Percentiles rank a stretch among this genome's conserved stretches.
Evolutionary conservation across 108 stramenopile species (phyloP).

Genomic region (Cyclotella baltica): DNA sequence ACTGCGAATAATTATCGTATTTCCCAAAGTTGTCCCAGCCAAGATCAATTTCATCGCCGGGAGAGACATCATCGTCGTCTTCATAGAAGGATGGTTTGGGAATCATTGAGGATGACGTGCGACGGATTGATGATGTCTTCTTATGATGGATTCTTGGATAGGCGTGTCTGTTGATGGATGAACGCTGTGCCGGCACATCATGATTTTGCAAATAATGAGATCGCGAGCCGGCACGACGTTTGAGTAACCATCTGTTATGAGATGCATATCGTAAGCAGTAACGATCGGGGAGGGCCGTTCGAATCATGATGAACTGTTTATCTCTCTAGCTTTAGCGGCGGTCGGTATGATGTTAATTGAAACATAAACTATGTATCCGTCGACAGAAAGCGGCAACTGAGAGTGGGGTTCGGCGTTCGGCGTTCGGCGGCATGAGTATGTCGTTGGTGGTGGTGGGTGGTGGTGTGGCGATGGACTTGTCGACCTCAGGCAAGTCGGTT

Average conservation of each 20-base stretch:
- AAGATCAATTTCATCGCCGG: background rate
- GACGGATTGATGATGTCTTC: background rate
- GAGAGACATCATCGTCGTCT: slow-evolving; percentile 28
- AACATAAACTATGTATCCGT: too few relatives aligned
- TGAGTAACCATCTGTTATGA: background rate
- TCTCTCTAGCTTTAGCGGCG: background rate
- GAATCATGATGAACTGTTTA: background rate
- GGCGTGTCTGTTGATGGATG: background rate
- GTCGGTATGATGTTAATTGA: background rate
- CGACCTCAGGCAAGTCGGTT: too few relatives aligned
- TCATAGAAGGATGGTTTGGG: slow-evolving; percentile 44
- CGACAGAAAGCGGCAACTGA: too few relatives aligned
- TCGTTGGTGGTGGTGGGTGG: too few relatives aligned
- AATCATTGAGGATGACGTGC: slow-evolving; percentile 19
- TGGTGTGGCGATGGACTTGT: too few relatives aligned
- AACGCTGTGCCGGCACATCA: background rate
- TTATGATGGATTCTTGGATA: background rate
- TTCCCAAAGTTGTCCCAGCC: slow-evolving; percentile 7
- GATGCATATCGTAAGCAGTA: background rate
- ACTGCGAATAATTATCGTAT: slow-evolving; percentile 26
- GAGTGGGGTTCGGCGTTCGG: background rate
- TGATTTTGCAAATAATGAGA: too few relatives aligned
- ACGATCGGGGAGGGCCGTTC: background rate
- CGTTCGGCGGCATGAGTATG: too few relatives aligned
- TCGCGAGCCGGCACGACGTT: too few relatives aligned